phyloP scores from a whole-genome alignment of 306 rosid species.

The Ochetophila trinervis region DNA sequence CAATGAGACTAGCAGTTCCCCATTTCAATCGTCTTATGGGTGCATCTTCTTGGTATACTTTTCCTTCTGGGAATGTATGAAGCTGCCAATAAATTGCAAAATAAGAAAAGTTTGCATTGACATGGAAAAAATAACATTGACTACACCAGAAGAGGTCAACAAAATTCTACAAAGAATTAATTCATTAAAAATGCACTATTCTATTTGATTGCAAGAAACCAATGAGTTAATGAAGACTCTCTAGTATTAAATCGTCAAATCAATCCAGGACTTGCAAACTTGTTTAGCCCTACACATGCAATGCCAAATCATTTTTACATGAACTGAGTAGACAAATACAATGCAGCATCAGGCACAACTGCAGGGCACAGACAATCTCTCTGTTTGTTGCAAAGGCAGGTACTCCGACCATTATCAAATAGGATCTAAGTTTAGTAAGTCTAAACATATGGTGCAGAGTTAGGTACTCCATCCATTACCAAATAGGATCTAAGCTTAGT shows the following conservation, averaged over 20 bases:
- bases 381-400: no score
- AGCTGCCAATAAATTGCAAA: constrained; percentile 41
- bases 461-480: no score
- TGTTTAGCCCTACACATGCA: no score
- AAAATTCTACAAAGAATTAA: background rate
- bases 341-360: no score
- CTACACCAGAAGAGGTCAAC: background rate
- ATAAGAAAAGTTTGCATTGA: background rate
- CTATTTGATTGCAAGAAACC: background rate
- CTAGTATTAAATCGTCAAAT: no score
- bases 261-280: no score
- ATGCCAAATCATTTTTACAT: no score
- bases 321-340: no score
- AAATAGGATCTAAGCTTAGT: no score
- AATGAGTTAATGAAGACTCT: background rate
- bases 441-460: constrained; percentile 7
- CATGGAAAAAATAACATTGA: background rate
- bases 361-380: no score
- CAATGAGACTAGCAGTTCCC: constrained; percentile 97
- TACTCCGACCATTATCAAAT: no score
- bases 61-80: constrained; percentile 96
- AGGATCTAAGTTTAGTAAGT: no score
- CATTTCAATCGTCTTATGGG: constrained; percentile 82
- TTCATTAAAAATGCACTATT: background rate
- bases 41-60: constrained; percentile 73